Percentiles rank a stretch among this genome's conserved stretches.
Conservation (phyloP, 2,329 filamentous ascomycete species). For the Decorospora gaudefroyi region DNA sequence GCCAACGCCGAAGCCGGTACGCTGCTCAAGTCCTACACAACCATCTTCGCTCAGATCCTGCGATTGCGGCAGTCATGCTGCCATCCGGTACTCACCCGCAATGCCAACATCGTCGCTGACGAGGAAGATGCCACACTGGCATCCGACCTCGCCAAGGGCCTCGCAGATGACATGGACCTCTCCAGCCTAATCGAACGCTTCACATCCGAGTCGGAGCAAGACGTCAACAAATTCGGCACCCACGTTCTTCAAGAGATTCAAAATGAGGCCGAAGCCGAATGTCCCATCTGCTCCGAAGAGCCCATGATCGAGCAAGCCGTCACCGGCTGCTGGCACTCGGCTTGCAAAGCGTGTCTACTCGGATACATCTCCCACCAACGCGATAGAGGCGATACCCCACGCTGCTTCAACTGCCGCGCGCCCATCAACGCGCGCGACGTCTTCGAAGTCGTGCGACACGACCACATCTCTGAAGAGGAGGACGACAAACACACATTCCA, state of each 20-base stretch:
- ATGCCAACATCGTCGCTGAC: conserved; percentile 80
- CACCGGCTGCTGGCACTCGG: conserved; percentile 96
- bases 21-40: conserved; percentile 92
- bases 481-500: conserved; percentile 50
- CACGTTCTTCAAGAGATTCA: conserved; percentile 90
- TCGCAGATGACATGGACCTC: conserved; percentile 96
- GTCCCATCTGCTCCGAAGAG: conserved; percentile 92
- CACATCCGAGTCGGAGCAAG: conserved; percentile 63
- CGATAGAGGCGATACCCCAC: conserved; percentile 72
- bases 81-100: conserved; percentile 86
- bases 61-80: conserved; percentile 92
- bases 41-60: conserved; percentile 95
- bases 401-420: conserved; percentile 90
- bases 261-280: conserved; percentile 84
- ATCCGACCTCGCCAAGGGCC: conserved; percentile 76
- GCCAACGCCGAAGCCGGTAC: conserved; percentile 90
- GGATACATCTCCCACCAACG: conserved; percentile 87
- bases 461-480: conserved; percentile 55
- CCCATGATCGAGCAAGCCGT: conserved; percentile 94
- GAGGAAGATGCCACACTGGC: conserved; percentile 81
- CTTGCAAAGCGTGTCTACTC: conserved; percentile 90
- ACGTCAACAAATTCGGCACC: conserved; percentile 76
- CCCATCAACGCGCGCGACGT: conserved; percentile 80
- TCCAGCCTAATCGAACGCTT: conserved; percentile 84
- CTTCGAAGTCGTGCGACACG: conserved; percentile 88